Percentiles rank a stretch among this genome's conserved stretches.
Conservation (phyloP, 2,329 filamentous ascomycete genomes). For the Microcera coccophila region DNA sequence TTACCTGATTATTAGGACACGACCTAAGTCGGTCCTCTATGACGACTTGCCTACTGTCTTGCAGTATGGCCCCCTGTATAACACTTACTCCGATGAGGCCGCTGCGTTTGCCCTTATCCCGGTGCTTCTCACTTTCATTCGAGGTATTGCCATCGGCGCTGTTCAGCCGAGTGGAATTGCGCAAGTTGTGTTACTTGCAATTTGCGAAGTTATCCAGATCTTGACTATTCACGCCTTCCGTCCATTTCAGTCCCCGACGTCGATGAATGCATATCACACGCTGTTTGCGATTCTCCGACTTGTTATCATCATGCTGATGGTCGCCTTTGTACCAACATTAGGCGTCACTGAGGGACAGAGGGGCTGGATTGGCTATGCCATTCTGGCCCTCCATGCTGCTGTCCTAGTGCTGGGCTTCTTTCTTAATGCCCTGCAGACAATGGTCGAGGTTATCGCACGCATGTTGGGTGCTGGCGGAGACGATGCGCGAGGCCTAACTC, state of each 20-base stretch:
- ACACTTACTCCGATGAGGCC: constrained; percentile 92
- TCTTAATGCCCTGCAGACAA: constrained; percentile 83
- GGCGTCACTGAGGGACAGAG: constrained; percentile 74
- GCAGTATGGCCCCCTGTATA: constrained; percentile 89
- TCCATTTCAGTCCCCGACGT: constrained; percentile 85
- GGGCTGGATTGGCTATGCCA: constrained; percentile 93
- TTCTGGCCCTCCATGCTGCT: constrained; percentile 78
- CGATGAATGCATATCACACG: constrained; percentile 95
- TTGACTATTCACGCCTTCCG: constrained; percentile 84
- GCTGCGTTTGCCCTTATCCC: constrained; percentile 87
- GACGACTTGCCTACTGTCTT: constrained; percentile 89
- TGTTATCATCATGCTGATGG: constrained; percentile 68
- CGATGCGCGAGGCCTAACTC: constrained; percentile 61
- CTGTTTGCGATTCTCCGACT: constrained; percentile 78
- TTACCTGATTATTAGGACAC: constrained; percentile 72
- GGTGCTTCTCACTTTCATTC: constrained; percentile 76
- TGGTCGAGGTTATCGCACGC: constrained; percentile 82
- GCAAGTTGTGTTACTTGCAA: constrained; percentile 85
- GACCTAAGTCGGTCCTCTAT: constrained; percentile 82
- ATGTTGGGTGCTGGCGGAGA: constrained; percentile 79
- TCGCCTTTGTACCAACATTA: constrained; percentile 80
- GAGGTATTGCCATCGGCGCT: constrained; percentile 86
- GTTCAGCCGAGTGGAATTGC: constrained; percentile 90
- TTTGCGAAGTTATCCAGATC: constrained; percentile 88
- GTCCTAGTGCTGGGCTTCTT: constrained; percentile 91